Percentiles rank a stretch among this genome's conserved stretches.
Evolutionary conservation across 495 filamentous ascomycete species (phyloP).

Genomic region (Penicillium manginii): DNA sequence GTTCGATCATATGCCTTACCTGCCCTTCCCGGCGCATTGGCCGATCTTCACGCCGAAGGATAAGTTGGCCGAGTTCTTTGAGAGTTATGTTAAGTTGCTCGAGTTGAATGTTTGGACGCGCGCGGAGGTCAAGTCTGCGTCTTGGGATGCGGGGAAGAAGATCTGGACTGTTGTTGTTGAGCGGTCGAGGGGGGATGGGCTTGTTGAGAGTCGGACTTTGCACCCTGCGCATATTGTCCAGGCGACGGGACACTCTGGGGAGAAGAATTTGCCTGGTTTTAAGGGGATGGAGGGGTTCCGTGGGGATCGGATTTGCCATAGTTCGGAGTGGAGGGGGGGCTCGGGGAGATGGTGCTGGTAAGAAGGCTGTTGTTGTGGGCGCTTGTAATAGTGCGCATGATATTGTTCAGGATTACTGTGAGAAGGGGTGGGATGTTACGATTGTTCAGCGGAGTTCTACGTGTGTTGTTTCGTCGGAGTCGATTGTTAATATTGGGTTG

Average conservation of each 20-base stretch:
- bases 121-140: conserved; percentile 52
- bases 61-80: conserved; percentile 79
- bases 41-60: conserved; percentile 76
- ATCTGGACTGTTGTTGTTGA: conserved; percentile 65
- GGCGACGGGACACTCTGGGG: conserved; percentile 74
- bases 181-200: conserved; percentile 52
- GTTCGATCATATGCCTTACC: conserved; percentile 77
- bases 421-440: conserved; percentile 83
- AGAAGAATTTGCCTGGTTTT: conserved; percentile 66
- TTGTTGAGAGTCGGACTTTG: conserved; percentile 56
- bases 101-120: conserved; percentile 78
- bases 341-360: conserved; percentile 55
- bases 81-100: conserved; percentile 70
- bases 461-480: conserved; percentile 64
- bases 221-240: conserved; percentile 71
- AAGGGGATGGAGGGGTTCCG: conserved; percentile 64
- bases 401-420: conserved; percentile 81
- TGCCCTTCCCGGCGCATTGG: conserved; percentile 71
- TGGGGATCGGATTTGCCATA: conserved; percentile 63
- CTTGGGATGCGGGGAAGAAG: conserved; percentile 57
- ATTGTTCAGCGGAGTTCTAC: conserved; percentile 81
- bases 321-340: conserved; percentile 68
- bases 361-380: conserved; percentile 76
- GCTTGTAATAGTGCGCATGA: conserved; percentile 83
- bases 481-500: conserved; percentile 56